phyloP scores from a whole-genome alignment of 2,329 filamentous ascomycete species.

The Calonectria henricotiae region DNA sequence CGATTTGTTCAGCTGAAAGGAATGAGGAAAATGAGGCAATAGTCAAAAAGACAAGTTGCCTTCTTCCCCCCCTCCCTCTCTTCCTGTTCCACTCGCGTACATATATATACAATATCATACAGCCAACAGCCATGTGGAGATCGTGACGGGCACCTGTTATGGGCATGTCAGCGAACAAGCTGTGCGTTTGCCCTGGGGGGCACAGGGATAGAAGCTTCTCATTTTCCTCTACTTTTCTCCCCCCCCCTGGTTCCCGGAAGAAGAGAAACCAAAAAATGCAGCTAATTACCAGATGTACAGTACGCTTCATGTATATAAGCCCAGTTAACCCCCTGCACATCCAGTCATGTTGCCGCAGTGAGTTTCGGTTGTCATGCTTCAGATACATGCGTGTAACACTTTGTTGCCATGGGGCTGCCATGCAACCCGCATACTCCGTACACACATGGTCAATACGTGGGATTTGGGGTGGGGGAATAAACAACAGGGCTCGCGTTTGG shows the following conservation, averaged over 20 bases:
- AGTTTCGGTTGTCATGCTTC: conserved; percentile 25
- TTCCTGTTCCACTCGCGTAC: neutral
- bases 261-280: neutral
- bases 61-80: too few relatives aligned
- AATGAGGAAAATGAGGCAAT: neutral
- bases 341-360: conserved; percentile 23
- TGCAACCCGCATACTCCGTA: neutral
- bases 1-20: neutral
- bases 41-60: neutral
- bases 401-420: conserved; percentile 16
- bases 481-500: conserved; percentile 15
- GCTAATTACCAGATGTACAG: neutral
- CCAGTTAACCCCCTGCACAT: conserved; percentile 2
- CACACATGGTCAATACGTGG: conserved; percentile 2
- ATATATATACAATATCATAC: neutral
- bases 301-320: neutral
- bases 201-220: conserved; percentile 10
- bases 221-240: neutral
- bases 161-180: conserved; percentile 9
- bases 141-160: conserved; percentile 15
- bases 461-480: neutral
- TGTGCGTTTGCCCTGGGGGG: neutral
- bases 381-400: conserved; percentile 23
- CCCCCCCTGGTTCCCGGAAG: neutral
- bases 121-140: neutral